Base-by-base conservation (phyloP, 345 rosid genomes). In the Camelina laxa region DNA sequence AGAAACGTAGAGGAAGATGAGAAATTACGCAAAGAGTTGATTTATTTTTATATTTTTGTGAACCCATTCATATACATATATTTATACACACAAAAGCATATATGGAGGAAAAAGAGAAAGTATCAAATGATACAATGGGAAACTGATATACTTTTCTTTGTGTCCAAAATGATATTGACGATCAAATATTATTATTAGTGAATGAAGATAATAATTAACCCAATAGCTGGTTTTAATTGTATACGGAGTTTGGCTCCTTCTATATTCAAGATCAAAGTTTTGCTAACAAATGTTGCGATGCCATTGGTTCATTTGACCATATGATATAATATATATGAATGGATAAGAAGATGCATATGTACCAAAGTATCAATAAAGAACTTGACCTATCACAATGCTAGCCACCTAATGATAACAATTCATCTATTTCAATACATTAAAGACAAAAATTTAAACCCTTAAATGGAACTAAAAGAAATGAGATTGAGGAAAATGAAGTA, bases 111-210 rank as follows among this genome's bases (percentile, higher is more conserved):
- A 76, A 45, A 45, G 51, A 69, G 71, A 70, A 70, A 76, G 67
- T 56, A 70, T 63, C 61, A 64, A 56, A 77, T 77, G 76, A 70
- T 62, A 76, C 72, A 70, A 64, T 70, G 67, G 80, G 80, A 70
- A 77, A 70, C 76, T 57, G 48, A 57, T 65, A 48, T 64, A 58
- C 50, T 41, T 57, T 1, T 64, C 19, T n/a, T 16, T 53, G n/a
- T 69, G 70, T 63, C 66, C 10, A 44, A 69, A 70, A 64, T 63
- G 56, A 65, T 64, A 70, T 69, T 72, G 35, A 55, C 44, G 15
- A 70, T 60, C 42, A 42, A 68, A 61, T 63, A 70, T 70, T 45
- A 38, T 62, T 49, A 45, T 45, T 44, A 56, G 42, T 38, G 38
- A 47, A 55, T 48, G 12, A 33, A 69, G 14, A 22, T 16, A 69